phyloP scores from a whole-genome alignment of 2,329 filamentous ascomycete genomes.

The Penicillium sp. region DNA sequence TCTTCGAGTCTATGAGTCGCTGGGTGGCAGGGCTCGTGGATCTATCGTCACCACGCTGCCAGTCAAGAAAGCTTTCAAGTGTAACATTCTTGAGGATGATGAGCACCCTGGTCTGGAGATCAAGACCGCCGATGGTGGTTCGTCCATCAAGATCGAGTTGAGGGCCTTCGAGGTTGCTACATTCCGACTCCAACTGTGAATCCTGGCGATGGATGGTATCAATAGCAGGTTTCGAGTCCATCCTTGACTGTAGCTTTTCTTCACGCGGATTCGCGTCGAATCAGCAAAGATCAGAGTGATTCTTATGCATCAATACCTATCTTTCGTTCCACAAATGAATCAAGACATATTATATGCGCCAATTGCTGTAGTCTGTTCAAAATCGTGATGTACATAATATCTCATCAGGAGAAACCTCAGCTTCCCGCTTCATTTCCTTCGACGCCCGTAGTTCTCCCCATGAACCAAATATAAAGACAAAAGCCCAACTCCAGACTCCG shows the following conservation, averaged over 20 bases:
- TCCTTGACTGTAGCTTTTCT: neutral
- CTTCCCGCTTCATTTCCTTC: conserved; percentile 1
- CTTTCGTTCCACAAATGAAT: neutral
- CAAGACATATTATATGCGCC: neutral
- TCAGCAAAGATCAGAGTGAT: no score
- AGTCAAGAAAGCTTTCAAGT: conserved; percentile 77
- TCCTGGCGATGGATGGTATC: neutral
- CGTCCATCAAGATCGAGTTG: conserved; percentile 63
- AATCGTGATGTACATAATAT: conserved; percentile 15
- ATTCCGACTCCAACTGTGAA: conserved; percentile 64
- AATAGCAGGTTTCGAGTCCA: neutral
- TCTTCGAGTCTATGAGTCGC: conserved; percentile 80
- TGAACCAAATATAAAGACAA: conserved; percentile 1
- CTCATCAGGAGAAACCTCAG: conserved; percentile 1
- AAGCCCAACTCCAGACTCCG: conserved; percentile 11
- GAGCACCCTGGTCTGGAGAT: conserved; percentile 62
- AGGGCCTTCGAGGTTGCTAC: conserved; percentile 85
- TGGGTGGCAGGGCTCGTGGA: conserved; percentile 78
- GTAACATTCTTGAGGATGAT: conserved; percentile 88
- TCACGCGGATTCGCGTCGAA: neutral
- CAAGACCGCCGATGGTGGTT: conserved; percentile 32
- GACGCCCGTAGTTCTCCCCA: conserved; percentile 6
- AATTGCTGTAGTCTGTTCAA: conserved; percentile 6
- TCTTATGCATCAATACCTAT: neutral
- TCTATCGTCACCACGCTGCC: conserved; percentile 68